Evolutionary conservation across 129 eudicot species (phyloP).

Genomic region (Rutidosis leptorrhynchoides): DNA sequence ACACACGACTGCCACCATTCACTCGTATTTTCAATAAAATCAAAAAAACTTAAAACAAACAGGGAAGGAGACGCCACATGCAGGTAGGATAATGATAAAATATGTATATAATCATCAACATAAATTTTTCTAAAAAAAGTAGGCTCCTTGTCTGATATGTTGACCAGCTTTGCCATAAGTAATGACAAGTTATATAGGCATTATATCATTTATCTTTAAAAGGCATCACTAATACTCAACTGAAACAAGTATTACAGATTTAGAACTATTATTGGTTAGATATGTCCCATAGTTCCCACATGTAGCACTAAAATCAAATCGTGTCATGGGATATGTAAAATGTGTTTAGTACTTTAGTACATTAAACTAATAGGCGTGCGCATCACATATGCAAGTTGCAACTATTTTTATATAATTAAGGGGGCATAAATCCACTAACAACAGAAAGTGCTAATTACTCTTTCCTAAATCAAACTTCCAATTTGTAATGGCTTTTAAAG

Average conservation of each 20-base stretch:
- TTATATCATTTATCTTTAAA: not conserved
- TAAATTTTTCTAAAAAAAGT: not conserved
- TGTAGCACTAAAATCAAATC: too few species aligned
- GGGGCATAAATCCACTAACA: not conserved
- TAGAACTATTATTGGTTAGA: not conserved
- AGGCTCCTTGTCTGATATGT: not conserved
- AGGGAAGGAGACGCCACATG: not conserved
- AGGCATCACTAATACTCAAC: not conserved
- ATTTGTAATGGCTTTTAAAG: not conserved
- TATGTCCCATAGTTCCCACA: too few species aligned
- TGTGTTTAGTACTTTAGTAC: not conserved
- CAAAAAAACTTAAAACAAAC: not conserved
- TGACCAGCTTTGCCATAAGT: conserved; percentile 2
- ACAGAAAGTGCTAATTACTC: not conserved
- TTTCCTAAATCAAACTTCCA: not conserved
- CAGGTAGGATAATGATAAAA: not conserved
- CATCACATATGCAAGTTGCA: conserved; percentile 1
- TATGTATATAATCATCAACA: not conserved
- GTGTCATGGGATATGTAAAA: not conserved
- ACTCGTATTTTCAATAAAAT: not conserved
- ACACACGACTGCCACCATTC: too few species aligned
- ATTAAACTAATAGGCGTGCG: not conserved
- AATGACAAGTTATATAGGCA: not conserved
- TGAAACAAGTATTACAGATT: not conserved
- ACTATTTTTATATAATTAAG: not conserved